Base-by-base conservation (phyloP, 257 asterid genomes). In the Gynochthodes officinalis region DNA sequence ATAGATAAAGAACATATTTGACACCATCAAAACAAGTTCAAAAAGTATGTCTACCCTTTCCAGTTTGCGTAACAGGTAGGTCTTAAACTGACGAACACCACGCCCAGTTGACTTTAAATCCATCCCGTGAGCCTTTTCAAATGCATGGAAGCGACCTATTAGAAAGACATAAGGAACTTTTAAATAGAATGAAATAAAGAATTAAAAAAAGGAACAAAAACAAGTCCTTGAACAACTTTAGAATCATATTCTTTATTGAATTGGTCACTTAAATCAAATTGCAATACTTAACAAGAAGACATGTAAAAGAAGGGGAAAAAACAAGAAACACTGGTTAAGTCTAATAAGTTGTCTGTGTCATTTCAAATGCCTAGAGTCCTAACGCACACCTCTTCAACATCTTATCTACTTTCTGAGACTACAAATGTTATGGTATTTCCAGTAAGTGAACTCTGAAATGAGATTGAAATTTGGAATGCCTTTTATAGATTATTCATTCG, bases 1-100 rank as follows among this genome's bases (percentile, higher is more conserved):
- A 21, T 40, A 52, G 11, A 21, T 43, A 19, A 25, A 65, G 11
- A 50, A 25, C 76, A 73, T 39, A 46, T 33, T 39, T 54, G 25
- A 28, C 61, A 74, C 35, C 21, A 37, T 55, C 33, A 5, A 18
- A 53, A 64, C 3, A 64, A 66, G 67, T 64, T 67, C 21, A 46
- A n/a, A 53, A 65, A 66, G 44, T 40, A 65, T 54, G 42, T 73
- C 58, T 82, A 89, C 99, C 96, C 63, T 82, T 88, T 89, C 86
- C 76, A 92, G 97, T 79, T 93, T 89, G 75, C 89, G 94, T 44
- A 90, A 78, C 70, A 95, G 87, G 82, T 89, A 87, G 58, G 99
- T 95, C 88, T 95, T 92, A 78, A 95, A 92, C 77, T 95, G 99
- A 43, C 99, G 93, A 82, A 95, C 95, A 66, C 99, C 99, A 58